phyloP scores from a whole-genome alignment of 23 red algal genomes.

The Cyanidium caldarium region DNA sequence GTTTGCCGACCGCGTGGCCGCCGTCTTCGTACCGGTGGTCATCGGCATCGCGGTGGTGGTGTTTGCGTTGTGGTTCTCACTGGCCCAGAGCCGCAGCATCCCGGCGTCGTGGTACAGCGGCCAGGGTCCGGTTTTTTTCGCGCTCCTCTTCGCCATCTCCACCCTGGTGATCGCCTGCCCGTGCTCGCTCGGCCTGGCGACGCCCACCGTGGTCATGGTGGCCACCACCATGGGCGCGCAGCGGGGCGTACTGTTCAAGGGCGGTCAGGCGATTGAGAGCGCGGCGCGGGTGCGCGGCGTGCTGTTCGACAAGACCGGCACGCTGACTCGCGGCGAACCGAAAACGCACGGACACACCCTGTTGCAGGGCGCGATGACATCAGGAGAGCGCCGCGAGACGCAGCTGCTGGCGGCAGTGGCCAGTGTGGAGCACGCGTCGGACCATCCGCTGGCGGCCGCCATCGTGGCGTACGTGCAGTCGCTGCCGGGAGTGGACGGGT shows the following conservation, averaged over 20 bases:
- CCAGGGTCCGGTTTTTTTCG: conserved; percentile 43
- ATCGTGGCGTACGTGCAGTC: conserved; percentile 18
- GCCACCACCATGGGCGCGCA: conserved; percentile 44
- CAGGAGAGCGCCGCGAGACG: background rate
- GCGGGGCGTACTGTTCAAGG: conserved; percentile 49
- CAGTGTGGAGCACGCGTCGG: conserved; percentile 24
- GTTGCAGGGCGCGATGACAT: background rate
- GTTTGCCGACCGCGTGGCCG: conserved; percentile 58
- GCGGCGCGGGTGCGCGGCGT: conserved; percentile 25
- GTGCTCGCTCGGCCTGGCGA: conserved; percentile 90
- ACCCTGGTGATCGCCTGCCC: conserved; percentile 93
- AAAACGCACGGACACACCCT: conserved; percentile 14
- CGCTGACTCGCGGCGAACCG: conserved; percentile 60
- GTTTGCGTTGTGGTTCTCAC: conserved; percentile 40
- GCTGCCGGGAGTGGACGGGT: background rate
- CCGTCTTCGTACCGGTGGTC: conserved; percentile 76
- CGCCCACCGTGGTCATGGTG: conserved; percentile 86
- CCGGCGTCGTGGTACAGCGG: conserved; percentile 44
- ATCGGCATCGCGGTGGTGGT: conserved; percentile 30
- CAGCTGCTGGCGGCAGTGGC: background rate
- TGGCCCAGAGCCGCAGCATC: conserved; percentile 23
- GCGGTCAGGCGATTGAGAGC: conserved; percentile 40
- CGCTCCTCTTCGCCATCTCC: conserved; percentile 71
- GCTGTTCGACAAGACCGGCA: conserved; percentile 96
- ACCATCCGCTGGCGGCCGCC: conserved; percentile 49